Evolutionary conservation across 2,329 filamentous ascomycete species (phyloP).

Genomic region (Teratosphaeria destructans): DNA sequence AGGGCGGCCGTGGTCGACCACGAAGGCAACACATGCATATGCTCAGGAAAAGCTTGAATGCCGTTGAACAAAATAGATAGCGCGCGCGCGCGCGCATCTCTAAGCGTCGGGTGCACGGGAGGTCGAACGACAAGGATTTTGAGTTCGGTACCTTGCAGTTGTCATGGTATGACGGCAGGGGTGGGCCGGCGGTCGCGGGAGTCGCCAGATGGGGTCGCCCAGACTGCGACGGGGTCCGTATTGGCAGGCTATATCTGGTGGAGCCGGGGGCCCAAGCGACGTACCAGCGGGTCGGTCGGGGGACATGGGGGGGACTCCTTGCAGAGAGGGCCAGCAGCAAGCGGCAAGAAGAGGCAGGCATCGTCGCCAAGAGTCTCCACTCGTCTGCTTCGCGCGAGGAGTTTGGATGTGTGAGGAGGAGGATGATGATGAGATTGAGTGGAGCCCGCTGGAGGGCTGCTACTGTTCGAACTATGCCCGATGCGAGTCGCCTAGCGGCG

Average conservation of each 20-base stretch:
- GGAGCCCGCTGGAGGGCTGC: not conserved
- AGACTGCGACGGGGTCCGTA: not conserved
- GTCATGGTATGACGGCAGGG: not conserved
- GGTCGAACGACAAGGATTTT: not conserved
- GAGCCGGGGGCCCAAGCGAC: not conserved
- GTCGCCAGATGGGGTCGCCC: not conserved
- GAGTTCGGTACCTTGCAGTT: not conserved
- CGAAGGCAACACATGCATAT: conserved; percentile 1
- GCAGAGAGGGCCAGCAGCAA: not conserved
- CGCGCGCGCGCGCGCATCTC: not conserved
- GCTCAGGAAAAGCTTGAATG: conserved; percentile 10
- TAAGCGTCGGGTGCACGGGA: not conserved
- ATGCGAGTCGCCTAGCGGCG: not conserved
- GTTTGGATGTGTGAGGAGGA: not conserved
- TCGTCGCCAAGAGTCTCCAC: not conserved
- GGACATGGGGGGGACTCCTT: not conserved
- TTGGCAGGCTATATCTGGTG: not conserved
- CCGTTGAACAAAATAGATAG: conserved; percentile 9
- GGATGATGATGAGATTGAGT: not conserved
- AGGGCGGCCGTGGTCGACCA: not conserved
- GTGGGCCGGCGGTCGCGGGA: not conserved
- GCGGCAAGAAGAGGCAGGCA: not conserved
- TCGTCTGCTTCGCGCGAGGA: not conserved
- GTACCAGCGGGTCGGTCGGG: not conserved
- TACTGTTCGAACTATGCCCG: not conserved